Base-by-base conservation (phyloP, 2,329 filamentous ascomycete genomes). In the Gyromitra esculenta region DNA sequence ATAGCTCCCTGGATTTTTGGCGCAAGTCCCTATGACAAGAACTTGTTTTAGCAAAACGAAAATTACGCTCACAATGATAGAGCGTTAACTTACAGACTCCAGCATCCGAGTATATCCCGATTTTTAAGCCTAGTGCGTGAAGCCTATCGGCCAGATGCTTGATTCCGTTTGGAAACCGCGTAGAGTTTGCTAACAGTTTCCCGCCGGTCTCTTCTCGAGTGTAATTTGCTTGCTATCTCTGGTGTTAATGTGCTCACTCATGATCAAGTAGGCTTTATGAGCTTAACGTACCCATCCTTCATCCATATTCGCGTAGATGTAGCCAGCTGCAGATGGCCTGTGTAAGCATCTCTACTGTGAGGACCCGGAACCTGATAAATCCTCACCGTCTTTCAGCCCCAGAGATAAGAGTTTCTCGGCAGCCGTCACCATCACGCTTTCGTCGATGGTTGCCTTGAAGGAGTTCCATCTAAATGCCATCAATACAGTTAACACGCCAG, bases 281-380 rank as follows among this genome's bases (percentile, higher is more conserved):
- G 6, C 1, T 37, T 18, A 13, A 9, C 48, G 21, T 18, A 62
- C 57, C 52, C 71, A 74, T n/a, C 64, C 54, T 13, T 69, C 68
- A 56, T 79, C 78, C 7, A 85, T 86, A 75, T 88, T 88, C 73
- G 90, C 85, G 66, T 90, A 89, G 37, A 85, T 82, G 80, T 89
- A 89, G 0, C 88, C 88, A 4, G 85, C 83, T 65, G 4, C 6
- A 41, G 18, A 25, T 4, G n/a, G n/a, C n/a, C 9, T 48, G 37
- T 59, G 41, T 31, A 31, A 68, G 65, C 8, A 31, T 35, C 45
- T 50, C 3, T 37, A 68, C 9, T 7, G 25, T 11, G 2, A 31
- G 4, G 6, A 15, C 21, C 3, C 50, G 7, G 11, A 8, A 41
- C 41, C 4, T 4, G 25, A 31, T 13, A n/a, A 21, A 9, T n/a